phyloP scores from a whole-genome alignment of 148 eudicot genomes.

The Beta vulgaris region DNA sequence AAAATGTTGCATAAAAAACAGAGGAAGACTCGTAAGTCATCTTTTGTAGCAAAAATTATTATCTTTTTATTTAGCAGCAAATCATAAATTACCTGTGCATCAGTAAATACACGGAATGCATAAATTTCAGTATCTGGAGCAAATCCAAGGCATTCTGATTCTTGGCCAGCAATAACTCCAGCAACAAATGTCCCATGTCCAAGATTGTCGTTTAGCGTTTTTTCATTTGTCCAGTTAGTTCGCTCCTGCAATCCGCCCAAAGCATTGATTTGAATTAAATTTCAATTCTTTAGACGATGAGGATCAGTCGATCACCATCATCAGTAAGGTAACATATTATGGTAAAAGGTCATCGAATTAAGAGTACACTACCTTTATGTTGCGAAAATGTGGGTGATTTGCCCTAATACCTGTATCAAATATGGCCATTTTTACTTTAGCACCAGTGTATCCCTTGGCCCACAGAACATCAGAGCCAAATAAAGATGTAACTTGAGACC shows the following conservation, averaged over 20 bases:
- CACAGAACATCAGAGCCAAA: slow-evolving; percentile 91
- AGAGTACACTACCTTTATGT: slow-evolving; percentile 66
- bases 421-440: slow-evolving; percentile 94
- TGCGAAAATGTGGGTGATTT: slow-evolving; percentile 92
- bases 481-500: slow-evolving; percentile 90
- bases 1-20: no score
- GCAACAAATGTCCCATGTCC: slow-evolving; percentile 99
- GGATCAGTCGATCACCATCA: not conserved
- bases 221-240: slow-evolving; percentile 97
- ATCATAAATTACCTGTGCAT: slow-evolving; percentile 85
- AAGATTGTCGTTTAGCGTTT: slow-evolving; percentile 90
- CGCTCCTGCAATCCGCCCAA: slow-evolving; percentile 63
- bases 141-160: slow-evolving; percentile 89
- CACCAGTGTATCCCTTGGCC: slow-evolving; percentile 90
- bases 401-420: slow-evolving; percentile 97
- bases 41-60: not conserved
- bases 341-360: not conserved
- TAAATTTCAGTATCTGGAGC: slow-evolving; percentile 97
- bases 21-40: not conserved
- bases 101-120: slow-evolving; percentile 96
- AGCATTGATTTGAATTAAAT: slow-evolving; percentile 6
- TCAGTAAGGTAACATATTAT: not conserved
- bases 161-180: slow-evolving; percentile 93
- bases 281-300: not conserved
- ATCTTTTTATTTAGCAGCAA: slow-evolving; percentile 7